Conservation (phyloP, 2,329 filamentous ascomycete species). For the Pestalotiopsis sp. region DNA sequence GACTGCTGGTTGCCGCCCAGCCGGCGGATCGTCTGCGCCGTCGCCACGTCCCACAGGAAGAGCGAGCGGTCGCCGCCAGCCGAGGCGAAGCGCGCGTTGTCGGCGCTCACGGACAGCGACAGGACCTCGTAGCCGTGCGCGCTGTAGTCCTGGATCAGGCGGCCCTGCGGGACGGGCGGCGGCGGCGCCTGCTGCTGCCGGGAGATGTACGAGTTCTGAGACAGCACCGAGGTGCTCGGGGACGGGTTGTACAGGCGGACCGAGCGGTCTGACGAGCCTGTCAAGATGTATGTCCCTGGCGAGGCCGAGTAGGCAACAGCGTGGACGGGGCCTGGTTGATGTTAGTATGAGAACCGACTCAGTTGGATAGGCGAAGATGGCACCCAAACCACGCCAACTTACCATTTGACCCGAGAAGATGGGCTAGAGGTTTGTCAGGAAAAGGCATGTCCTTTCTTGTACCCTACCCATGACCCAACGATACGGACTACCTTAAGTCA, state of each 20-base stretch:
- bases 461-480: background rate
- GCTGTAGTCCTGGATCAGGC: conserved; percentile 82
- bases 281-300: conserved; percentile 76
- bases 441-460: conserved; percentile 34
- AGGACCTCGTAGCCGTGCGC: conserved; percentile 93
- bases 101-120: conserved; percentile 69
- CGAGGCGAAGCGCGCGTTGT: conserved; percentile 86
- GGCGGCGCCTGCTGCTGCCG: conserved; percentile 36
- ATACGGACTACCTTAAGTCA: background rate
- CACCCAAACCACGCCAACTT: conserved; percentile 18
- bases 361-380: background rate
- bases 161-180: conserved; percentile 42
- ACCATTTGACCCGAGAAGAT: conserved; percentile 62
- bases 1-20: conserved; percentile 47
- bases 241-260: conserved; percentile 84
- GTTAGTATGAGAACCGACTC: conserved; percentile 8
- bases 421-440: conserved; percentile 48
- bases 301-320: conserved; percentile 71
- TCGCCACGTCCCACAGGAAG: conserved; percentile 92
- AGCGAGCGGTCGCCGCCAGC: conserved; percentile 86
- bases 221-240: conserved; percentile 37
- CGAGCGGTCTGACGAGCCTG: conserved; percentile 80
- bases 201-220: conserved; percentile 27
- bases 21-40: conserved; percentile 73
- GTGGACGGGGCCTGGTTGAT: conserved; percentile 64